Conservation (phyloP, 2,329 filamentous ascomycete genomes). For the Metarhizium album region DNA sequence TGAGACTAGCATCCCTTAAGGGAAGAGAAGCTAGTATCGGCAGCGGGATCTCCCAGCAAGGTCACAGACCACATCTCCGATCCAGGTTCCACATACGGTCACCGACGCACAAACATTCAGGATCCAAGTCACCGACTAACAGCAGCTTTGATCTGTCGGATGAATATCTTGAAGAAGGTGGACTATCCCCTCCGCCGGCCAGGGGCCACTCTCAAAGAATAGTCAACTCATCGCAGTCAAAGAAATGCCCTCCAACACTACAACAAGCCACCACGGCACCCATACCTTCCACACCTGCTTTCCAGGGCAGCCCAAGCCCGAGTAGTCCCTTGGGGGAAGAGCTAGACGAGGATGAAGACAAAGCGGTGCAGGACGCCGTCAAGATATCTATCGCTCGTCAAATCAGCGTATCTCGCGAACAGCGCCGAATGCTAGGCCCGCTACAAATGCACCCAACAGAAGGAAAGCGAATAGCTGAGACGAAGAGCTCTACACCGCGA, state of each 20-base stretch:
- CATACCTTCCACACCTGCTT: neutral
- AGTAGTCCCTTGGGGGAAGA: conserved; percentile 1
- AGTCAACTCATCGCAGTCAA: neutral
- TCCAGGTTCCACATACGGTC: conserved; percentile 8
- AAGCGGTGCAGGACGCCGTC: conserved; percentile 41
- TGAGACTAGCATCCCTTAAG: conserved; percentile 4
- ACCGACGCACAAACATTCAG: neutral
- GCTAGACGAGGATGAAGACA: conserved; percentile 11
- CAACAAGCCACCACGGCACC: neutral
- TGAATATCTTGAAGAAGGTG: neutral
- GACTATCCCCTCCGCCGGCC: neutral
- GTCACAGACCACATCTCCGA: conserved; percentile 2
- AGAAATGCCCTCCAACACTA: neutral
- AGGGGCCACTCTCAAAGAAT: neutral
- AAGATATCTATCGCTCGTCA: conserved; percentile 59
- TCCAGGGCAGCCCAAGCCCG: neutral
- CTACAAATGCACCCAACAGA: conserved; percentile 23
- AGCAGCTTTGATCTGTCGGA: neutral
- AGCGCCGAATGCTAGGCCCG: conserved; percentile 48
- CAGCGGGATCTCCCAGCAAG: neutral
- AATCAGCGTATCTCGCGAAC: conserved; percentile 53
- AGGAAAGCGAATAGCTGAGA: conserved; percentile 19
- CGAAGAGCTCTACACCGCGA: conserved; percentile 33
- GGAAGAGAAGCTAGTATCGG: neutral
- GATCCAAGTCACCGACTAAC: conserved; percentile 2